Evolutionary conservation across 2,329 filamentous ascomycete species (phyloP), one percentile per base, ranked within the genome.

Genomic region (Neospermospora avenae): DNA sequence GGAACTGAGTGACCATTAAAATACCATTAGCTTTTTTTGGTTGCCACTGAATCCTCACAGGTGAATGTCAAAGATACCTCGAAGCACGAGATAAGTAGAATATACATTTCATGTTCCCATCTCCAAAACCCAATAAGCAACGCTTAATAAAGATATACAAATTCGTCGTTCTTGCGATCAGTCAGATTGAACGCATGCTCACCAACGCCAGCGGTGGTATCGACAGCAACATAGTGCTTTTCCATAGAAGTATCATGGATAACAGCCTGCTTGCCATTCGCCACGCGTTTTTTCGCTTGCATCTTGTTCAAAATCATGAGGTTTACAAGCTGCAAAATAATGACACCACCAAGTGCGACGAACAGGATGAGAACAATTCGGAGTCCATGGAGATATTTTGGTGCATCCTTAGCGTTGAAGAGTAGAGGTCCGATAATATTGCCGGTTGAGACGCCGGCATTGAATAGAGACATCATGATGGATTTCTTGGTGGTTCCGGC

Each of bases 401-500:
- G 86, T 0, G 83, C 81, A 59, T 88, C 83, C 5, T 76, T 75
- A 10, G 77, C 73, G 62, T 76, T 79, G 74, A 89, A 89, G 0
- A 89, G 76, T 0, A 88, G 71, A 0, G 86, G 86, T 0, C 86
- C 87, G 67, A 89, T 78, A 59, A 90, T 87, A 69, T 89, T 88
- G 3, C 87, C 87, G 0, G 81, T 78, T 0, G 84, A 81, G 2
- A 80, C 79, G 0, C 82, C 85, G 1, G 82, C 84, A 65, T 87
- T 86, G 76, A 83, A 89, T 0, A 87, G 73, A 0, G 81, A 83
- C 79, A 88, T 85, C 41, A 85, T 79, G 52, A 83, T 77, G 0
- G 84, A 84, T 68, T 86, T 87, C 73, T 90, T 89, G 2, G 86
- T 88, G 16, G 81, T 83, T 6, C 87, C 87, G 0, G 79, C 87